Evolutionary conservation across 2,329 filamentous ascomycete genomes (phyloP).

Genomic region (Aspergillus novofumigatus): DNA sequence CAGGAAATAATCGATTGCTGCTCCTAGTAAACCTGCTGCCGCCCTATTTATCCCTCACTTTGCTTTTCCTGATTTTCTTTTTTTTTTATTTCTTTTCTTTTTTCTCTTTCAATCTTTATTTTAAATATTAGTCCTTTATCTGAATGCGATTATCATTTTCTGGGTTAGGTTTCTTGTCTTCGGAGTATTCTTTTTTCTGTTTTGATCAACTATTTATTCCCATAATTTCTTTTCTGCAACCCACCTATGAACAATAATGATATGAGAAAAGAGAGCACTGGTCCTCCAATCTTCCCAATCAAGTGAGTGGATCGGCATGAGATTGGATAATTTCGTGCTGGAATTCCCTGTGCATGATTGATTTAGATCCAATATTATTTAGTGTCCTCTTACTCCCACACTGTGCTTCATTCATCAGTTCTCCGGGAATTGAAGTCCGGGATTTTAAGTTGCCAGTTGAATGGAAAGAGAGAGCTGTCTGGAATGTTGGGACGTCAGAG

Average conservation of each 20-base stretch:
- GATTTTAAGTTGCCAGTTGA: neutral
- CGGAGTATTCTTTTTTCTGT: neutral
- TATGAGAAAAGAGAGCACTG: neutral
- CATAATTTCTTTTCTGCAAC: neutral
- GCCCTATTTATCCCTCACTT: constrained; percentile 4
- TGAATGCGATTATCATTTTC: neutral
- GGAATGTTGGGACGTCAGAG: neutral
- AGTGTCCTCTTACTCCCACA: neutral
- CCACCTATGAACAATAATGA: neutral
- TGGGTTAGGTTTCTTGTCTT: neutral
- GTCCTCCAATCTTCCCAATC: neutral
- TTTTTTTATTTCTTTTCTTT: neutral
- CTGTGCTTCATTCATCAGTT: neutral
- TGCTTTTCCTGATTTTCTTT: neutral
- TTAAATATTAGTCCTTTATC: neutral
- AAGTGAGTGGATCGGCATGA: constrained; percentile 2
- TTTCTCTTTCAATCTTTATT: neutral
- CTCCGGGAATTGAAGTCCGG: neutral
- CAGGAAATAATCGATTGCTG: neutral
- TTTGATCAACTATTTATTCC: neutral
- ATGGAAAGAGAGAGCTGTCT: neutral
- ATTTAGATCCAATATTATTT: neutral
- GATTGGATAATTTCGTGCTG: constrained; percentile 1
- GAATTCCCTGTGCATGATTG: neutral
- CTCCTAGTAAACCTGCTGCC: neutral